These are phyloP conservation scores for Jimgerdemannia lactiflua DNA, from an alignment of 192 early-diverging fungal genomes.

Conservation along the genomic window DNA sequence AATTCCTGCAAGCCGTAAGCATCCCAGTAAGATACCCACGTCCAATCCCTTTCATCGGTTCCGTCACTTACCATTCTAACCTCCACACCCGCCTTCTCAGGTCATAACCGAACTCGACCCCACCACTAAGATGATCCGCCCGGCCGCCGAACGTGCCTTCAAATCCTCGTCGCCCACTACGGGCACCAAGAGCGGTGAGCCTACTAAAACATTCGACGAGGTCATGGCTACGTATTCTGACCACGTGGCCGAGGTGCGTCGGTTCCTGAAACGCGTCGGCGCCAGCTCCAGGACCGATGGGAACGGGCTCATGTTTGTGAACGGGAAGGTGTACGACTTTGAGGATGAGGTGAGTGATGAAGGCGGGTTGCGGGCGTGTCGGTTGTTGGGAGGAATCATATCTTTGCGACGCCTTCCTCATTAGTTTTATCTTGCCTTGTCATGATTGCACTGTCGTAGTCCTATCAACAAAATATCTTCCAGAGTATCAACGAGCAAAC, in stretches of 20 bases:
- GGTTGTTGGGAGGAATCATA: slow-evolving; percentile 3
- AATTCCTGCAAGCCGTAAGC: slow-evolving; percentile 36
- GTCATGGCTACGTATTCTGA: slow-evolving; percentile 10
- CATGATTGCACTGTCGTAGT: slow-evolving; percentile 12
- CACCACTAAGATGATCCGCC: background rate
- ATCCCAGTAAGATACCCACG: background rate
- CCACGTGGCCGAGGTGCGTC: slow-evolving; percentile 6
- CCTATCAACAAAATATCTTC: slow-evolving; percentile 24
- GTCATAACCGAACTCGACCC: background rate
- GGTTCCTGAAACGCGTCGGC: slow-evolving; percentile 20
- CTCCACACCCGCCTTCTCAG: background rate
- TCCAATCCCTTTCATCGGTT: background rate
- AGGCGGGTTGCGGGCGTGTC: background rate
- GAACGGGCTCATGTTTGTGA: slow-evolving; percentile 64
- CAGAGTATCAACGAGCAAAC: slow-evolving; percentile 22
- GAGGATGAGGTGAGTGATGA: slow-evolving; percentile 36
- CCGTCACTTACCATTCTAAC: background rate
- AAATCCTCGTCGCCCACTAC: background rate
- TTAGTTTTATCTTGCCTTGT: background rate
- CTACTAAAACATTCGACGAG: slow-evolving; percentile 10
- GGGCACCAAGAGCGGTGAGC: slow-evolving; percentile 3
- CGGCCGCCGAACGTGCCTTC: slow-evolving; percentile 1
- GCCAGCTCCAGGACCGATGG: slow-evolving; percentile 19
- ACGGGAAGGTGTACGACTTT: slow-evolving; percentile 72
- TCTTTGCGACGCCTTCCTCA: slow-evolving; percentile 15